phyloP scores from a whole-genome alignment of 108 stramenopile species.

The Aurantiochytrium sp. region DNA sequence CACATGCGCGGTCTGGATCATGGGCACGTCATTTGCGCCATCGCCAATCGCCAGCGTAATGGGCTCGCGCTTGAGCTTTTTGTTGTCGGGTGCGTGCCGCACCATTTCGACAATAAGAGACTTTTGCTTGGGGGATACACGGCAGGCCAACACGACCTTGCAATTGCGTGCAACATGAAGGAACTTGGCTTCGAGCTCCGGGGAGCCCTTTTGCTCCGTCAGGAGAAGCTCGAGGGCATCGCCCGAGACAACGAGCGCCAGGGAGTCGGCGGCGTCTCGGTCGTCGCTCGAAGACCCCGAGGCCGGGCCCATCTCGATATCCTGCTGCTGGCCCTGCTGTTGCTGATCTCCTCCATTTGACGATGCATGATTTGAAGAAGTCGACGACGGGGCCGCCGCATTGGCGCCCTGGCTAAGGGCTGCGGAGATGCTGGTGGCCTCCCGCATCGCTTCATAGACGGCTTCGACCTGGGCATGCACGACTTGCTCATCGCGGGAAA shows the following conservation, averaged over 20 bases:
- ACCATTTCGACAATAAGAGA: conserved; percentile 75
- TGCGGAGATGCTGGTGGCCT: not conserved
- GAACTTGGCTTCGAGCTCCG: conserved; percentile 65
- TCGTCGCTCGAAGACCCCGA: not conserved
- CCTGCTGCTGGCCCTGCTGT: not conserved
- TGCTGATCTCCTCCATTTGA: no score
- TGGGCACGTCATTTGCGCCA: conserved; percentile 93
- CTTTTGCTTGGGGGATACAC: conserved; percentile 85
- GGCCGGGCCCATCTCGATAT: not conserved
- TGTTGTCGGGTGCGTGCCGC: conserved; percentile 31
- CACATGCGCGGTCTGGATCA: conserved; percentile 89
- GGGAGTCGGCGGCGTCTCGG: not conserved
- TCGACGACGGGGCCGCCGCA: not conserved
- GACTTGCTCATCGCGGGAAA: not conserved
- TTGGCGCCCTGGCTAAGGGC: not conserved
- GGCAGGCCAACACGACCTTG: conserved; percentile 83
- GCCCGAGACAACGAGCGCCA: conserved; percentile 80
- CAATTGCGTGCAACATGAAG: conserved; percentile 73
- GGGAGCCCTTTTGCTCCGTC: conserved; percentile 41
- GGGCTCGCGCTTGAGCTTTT: conserved; percentile 71
- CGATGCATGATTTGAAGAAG: no score
- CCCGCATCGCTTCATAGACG: not conserved
- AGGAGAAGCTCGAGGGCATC: conserved; percentile 69
- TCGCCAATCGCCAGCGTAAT: conserved; percentile 90
- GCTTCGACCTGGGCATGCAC: not conserved